phyloP scores from a whole-genome alignment of 1,139 yeast genomes.

The Saccharomycopsis hybrid region DNA sequence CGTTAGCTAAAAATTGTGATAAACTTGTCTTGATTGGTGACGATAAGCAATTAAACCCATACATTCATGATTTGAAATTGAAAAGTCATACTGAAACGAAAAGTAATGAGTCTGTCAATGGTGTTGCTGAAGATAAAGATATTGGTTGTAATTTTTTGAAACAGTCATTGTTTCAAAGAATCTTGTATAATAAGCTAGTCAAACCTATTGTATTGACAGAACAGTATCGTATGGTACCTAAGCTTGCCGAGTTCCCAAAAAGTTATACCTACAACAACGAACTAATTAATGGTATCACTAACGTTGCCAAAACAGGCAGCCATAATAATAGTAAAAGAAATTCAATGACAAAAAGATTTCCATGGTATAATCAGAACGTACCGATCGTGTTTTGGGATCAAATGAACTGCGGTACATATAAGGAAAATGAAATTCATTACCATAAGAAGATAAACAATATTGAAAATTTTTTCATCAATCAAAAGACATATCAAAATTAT shows the following conservation, averaged over 20 bases:
- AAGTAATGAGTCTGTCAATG: neutral
- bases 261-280: slow-evolving; percentile 16
- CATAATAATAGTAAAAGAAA: neutral
- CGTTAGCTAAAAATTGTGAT: slow-evolving; percentile 19
- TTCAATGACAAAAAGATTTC: neutral
- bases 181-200: slow-evolving; percentile 15
- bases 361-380: slow-evolving; percentile 10
- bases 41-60: slow-evolving; percentile 20
- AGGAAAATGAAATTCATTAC: slow-evolving; percentile 15
- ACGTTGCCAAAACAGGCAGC: neutral
- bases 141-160: slow-evolving; percentile 10
- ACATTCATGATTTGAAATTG: slow-evolving; percentile 10
- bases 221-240: slow-evolving; percentile 20
- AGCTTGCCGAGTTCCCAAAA: slow-evolving; percentile 19
- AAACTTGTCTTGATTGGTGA: slow-evolving; percentile 21
- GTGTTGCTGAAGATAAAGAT: neutral
- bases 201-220: slow-evolving; percentile 20
- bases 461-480: slow-evolving; percentile 19
- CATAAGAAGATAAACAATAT: slow-evolving; percentile 18
- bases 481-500: slow-evolving; percentile 18
- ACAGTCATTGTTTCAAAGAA: slow-evolving; percentile 20
- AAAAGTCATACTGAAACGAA: neutral
- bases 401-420: neutral
- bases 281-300: slow-evolving; percentile 13
- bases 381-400: slow-evolving; percentile 21